A percentile compares a stretch with the other conserved stretches of the same genome.
phyloP scores from a whole-genome alignment of 306 rosid genomes.

The Cucurbita maxima region DNA sequence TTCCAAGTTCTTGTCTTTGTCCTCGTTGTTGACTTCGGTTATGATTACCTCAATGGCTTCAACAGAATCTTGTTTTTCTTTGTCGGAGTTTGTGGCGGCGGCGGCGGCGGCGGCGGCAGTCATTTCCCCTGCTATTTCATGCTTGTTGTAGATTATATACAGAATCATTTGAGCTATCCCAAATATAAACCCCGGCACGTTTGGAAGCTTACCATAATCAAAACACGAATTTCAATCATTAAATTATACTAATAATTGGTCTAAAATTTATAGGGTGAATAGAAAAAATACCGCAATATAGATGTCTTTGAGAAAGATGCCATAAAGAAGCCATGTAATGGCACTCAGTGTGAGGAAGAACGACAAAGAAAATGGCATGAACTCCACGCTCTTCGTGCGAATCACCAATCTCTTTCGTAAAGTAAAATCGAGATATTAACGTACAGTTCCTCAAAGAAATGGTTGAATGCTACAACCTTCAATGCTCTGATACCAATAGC shows the following conservation, averaged over 20 bases:
- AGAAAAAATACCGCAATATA: slow-evolving; percentile 48
- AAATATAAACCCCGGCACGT: slow-evolving; percentile 52
- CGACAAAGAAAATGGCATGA: slow-evolving; percentile 75
- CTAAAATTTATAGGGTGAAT: neutral
- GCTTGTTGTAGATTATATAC: slow-evolving; percentile 37
- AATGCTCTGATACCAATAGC: too few relatives aligned
- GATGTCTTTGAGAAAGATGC: slow-evolving; percentile 51
- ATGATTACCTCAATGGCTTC: neutral
- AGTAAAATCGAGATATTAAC: neutral
- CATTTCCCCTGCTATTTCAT: slow-evolving; percentile 10
- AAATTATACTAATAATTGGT: neutral
- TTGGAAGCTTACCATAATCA: slow-evolving; percentile 51
- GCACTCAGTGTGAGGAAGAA: slow-evolving; percentile 84
- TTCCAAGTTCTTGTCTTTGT: neutral
- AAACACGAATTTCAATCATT: too few relatives aligned
- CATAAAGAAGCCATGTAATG: slow-evolving; percentile 53
- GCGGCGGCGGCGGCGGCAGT: too few relatives aligned
- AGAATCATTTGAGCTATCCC: slow-evolving; percentile 72
- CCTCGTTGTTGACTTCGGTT: neutral
- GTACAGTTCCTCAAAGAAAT: too few relatives aligned
- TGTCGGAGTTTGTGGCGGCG: neutral
- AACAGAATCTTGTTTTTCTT: neutral
- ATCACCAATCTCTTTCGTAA: slow-evolving; percentile 50
- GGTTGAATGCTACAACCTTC: too few relatives aligned
- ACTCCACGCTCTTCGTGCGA: slow-evolving; percentile 94